Percentiles rank a stretch among this genome's conserved stretches.
These are phyloP conservation scores for Gelatoporia subvermispora DNA, from an alignment of 768 basidiomycete species.

Conservation along the genomic window DNA sequence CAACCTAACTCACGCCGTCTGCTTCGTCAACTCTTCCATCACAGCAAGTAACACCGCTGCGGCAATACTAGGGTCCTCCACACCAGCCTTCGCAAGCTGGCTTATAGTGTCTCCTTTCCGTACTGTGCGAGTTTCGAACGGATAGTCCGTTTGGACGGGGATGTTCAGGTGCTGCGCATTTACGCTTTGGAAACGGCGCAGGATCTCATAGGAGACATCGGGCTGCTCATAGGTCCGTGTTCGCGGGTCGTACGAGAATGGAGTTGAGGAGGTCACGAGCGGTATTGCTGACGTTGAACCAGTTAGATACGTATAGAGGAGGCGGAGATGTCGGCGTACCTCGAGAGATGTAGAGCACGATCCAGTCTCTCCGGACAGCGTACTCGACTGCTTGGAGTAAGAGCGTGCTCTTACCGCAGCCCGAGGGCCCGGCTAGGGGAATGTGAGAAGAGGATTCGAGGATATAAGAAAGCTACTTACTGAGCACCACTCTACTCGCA, in stretches of 20 bases:
- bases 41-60: slow-evolving; percentile 54
- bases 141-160: slow-evolving; percentile 20
- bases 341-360: slow-evolving; percentile 82
- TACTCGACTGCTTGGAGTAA: slow-evolving; percentile 76
- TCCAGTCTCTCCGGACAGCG: slow-evolving; percentile 60
- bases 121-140: slow-evolving; percentile 32
- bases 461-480: slow-evolving; percentile 39
- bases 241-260: slow-evolving; percentile 68
- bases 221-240: slow-evolving; percentile 78
- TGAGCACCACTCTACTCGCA: slow-evolving; percentile 55
- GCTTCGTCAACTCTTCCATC: slow-evolving; percentile 56
- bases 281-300: slow-evolving; percentile 35
- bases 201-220: slow-evolving; percentile 52
- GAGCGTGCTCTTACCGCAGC: slow-evolving; percentile 78
- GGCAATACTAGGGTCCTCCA: slow-evolving; percentile 47
- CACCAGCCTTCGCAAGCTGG: slow-evolving; percentile 54
- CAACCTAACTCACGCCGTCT: slow-evolving; percentile 50
- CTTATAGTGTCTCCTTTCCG: slow-evolving; percentile 44
- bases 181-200: slow-evolving; percentile 56
- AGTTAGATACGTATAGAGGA: neutral
- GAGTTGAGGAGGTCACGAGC: slow-evolving; percentile 71
- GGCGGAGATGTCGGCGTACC: slow-evolving; percentile 35
- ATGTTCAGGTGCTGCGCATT: slow-evolving; percentile 49
- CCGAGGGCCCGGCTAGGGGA: slow-evolving; percentile 59
- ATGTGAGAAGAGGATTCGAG: neutral